phyloP scores from a whole-genome alignment of 1,284 basidiomycete species.

The Pyrrhoderma noxium region DNA sequence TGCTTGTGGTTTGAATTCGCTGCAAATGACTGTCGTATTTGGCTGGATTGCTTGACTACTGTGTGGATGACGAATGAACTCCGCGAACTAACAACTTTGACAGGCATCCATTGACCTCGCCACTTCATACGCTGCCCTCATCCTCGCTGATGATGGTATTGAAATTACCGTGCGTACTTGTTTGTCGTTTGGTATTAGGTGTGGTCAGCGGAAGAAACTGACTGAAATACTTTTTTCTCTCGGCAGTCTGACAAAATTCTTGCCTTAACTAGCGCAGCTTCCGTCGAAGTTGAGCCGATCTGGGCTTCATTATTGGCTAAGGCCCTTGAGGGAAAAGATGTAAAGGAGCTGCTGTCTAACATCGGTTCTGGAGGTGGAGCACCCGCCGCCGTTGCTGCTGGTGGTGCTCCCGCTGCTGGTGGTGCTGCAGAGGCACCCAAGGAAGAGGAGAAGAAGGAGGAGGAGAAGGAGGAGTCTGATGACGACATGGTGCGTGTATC shows the following conservation, averaged over 20 bases:
- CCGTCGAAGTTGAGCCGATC: constrained; percentile 89
- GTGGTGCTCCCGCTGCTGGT: constrained; percentile 52
- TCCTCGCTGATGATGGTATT: constrained; percentile 93
- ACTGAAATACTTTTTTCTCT: background rate
- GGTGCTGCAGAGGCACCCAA: constrained; percentile 61
- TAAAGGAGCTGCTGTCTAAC: constrained; percentile 92
- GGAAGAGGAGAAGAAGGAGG: constrained; percentile 62
- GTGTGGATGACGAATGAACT: too few relatives aligned
- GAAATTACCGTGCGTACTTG: constrained; percentile 90
- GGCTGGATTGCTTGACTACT: too few relatives aligned
- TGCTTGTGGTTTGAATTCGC: too few relatives aligned
- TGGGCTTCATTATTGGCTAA: constrained; percentile 97
- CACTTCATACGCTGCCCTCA: constrained; percentile 87
- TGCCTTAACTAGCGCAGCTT: constrained; percentile 77
- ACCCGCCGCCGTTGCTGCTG: constrained; percentile 49
- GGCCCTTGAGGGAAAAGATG: constrained; percentile 95
- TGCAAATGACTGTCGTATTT: too few relatives aligned
- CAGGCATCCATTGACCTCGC: constrained; percentile 56
- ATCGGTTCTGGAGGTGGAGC: constrained; percentile 81
- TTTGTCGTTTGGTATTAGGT: background rate
- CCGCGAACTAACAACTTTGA: background rate
- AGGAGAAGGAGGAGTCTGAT: constrained; percentile 84
- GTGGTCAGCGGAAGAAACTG: background rate
- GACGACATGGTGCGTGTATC: constrained; percentile 77
- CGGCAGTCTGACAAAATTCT: constrained; percentile 84